Percentiles rank a stretch among this genome's conserved stretches.
Conservation (phyloP, 2,329 filamentous ascomycete genomes). For the Trichoderma citrinoviride region DNA sequence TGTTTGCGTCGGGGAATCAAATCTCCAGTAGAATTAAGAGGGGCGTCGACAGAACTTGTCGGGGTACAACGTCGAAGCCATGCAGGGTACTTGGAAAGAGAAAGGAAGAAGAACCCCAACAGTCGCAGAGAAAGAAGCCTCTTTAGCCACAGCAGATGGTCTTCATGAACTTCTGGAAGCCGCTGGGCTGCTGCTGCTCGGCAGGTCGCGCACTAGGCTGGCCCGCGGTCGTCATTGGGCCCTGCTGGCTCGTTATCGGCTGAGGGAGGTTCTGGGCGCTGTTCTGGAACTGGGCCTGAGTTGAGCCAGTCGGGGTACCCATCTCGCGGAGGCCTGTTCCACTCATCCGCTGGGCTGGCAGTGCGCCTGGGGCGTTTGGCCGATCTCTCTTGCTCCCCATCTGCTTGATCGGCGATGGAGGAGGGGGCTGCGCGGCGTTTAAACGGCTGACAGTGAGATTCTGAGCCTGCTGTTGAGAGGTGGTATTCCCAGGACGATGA, state of each 20-base stretch:
- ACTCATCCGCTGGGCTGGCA: slow-evolving; percentile 73
- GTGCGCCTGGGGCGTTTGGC: slow-evolving; percentile 73
- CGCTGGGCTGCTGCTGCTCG: slow-evolving; percentile 68
- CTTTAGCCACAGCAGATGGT: slow-evolving; percentile 80
- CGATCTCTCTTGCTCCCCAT: slow-evolving; percentile 71
- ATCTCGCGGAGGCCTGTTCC: slow-evolving; percentile 70
- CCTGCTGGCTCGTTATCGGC: slow-evolving; percentile 60
- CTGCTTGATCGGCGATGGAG: slow-evolving; percentile 80
- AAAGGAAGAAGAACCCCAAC: slow-evolving; percentile 31
- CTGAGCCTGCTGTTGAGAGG: slow-evolving; percentile 60
- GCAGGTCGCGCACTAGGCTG: slow-evolving; percentile 55
- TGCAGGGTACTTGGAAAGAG: neutral
- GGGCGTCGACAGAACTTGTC: slow-evolving; percentile 13
- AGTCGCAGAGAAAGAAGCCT: slow-evolving; percentile 11
- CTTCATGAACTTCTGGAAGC: slow-evolving; percentile 92
- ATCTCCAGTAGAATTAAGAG: slow-evolving; percentile 18
- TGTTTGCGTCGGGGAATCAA: slow-evolving; percentile 6
- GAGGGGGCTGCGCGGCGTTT: slow-evolving; percentile 89
- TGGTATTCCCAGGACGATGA: slow-evolving; percentile 63
- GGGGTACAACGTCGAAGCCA: slow-evolving; percentile 20
- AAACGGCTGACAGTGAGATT: slow-evolving; percentile 80
- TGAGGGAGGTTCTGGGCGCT: slow-evolving; percentile 83
- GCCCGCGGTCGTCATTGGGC: slow-evolving; percentile 54
- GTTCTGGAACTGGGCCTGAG: slow-evolving; percentile 94
- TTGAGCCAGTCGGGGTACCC: slow-evolving; percentile 83